phyloP scores from a whole-genome alignment of 2,329 filamentous ascomycete genomes.

The Polychaeton citri region DNA sequence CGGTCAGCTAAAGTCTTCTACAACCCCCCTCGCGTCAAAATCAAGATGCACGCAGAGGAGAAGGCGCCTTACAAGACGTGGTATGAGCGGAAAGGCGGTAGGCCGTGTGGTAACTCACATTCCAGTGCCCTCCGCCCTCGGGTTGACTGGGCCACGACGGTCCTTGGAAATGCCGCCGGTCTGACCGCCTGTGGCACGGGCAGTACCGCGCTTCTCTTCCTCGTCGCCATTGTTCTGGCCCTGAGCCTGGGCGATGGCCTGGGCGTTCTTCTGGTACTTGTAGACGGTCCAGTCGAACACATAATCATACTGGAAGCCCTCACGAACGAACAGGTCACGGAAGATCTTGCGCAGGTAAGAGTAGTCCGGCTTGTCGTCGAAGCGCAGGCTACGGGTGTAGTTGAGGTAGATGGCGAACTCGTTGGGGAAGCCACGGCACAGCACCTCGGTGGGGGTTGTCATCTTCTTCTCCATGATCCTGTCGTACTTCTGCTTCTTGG shows the following conservation, averaged over 20 bases:
- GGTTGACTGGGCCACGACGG: conserved; percentile 59
- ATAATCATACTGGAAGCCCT: conserved; percentile 99
- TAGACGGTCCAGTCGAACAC: conserved; percentile 99
- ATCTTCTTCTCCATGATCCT: conserved; percentile 99
- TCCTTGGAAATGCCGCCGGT: conserved; percentile 42
- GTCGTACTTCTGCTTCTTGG: conserved; percentile 99
- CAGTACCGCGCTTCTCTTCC: conserved; percentile 60
- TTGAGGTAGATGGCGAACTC: conserved; percentile 99
- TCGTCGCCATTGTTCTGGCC: conserved; percentile 48
- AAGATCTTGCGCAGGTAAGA: conserved; percentile 99
- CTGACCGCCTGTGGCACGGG: conserved; percentile 51
- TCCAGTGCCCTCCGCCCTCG: conserved; percentile 79
- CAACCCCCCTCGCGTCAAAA: conserved; percentile 56
- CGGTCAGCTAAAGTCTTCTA: conserved; percentile 33
- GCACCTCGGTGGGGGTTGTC: conserved; percentile 96
- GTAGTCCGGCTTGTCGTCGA: conserved; percentile 99
- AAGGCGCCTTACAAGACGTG: conserved; percentile 66
- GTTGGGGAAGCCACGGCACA: conserved; percentile 97
- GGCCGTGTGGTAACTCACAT: conserved; percentile 78
- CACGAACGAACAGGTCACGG: conserved; percentile 95
- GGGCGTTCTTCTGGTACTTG: conserved; percentile 99
- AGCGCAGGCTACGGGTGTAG: conserved; percentile 96
- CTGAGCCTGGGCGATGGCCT: conserved; percentile 73
- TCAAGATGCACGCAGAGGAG: conserved; percentile 68
- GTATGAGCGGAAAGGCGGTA: conserved; percentile 24